These are phyloP conservation scores for Pelargonium citronellum DNA, from an alignment of 441 rosid species.

Conservation along the genomic window DNA sequence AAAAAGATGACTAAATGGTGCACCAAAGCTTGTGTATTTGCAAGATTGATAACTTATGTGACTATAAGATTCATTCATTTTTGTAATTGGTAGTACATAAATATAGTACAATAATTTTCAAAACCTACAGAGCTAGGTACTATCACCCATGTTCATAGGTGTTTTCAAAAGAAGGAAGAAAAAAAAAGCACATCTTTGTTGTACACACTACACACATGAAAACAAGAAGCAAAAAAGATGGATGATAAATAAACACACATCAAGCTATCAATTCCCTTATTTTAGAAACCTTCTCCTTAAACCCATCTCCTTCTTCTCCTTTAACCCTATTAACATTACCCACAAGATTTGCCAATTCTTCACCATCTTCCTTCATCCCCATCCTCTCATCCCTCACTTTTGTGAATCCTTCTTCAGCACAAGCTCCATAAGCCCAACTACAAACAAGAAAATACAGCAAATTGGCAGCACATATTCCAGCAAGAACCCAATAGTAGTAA, in stretches of 20 bases:
- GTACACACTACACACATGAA: constrained; percentile 9
- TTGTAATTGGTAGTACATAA: constrained; percentile 7
- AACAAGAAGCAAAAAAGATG: not conserved
- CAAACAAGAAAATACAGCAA: constrained; percentile 55
- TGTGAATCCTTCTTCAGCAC: constrained; percentile 22
- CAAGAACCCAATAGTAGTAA: constrained; percentile 71
- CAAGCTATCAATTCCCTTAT: constrained; percentile 4
- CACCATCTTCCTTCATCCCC: not conserved
- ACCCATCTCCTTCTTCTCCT: not conserved
- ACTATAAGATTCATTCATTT: constrained; percentile 2
- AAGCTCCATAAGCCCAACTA: constrained; percentile 72
- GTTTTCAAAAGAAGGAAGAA: not conserved
- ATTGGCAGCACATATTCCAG: constrained; percentile 50
- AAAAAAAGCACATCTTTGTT: not conserved
- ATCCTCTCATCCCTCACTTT: constrained; percentile 9
- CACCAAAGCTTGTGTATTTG: too few species aligned
- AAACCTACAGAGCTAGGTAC: constrained; percentile 7
- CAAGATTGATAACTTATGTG: not conserved
- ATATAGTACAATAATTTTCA: constrained; percentile 7
- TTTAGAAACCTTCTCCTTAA: not conserved
- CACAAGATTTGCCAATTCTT: not conserved
- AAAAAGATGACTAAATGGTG: too few species aligned
- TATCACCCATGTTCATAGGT: constrained; percentile 7
- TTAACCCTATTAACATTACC: not conserved
- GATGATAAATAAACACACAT: not conserved